Evolutionary conservation across 2,329 filamentous ascomycete genomes (phyloP).

Genomic region (Chrysoporthe deuterocubensis): DNA sequence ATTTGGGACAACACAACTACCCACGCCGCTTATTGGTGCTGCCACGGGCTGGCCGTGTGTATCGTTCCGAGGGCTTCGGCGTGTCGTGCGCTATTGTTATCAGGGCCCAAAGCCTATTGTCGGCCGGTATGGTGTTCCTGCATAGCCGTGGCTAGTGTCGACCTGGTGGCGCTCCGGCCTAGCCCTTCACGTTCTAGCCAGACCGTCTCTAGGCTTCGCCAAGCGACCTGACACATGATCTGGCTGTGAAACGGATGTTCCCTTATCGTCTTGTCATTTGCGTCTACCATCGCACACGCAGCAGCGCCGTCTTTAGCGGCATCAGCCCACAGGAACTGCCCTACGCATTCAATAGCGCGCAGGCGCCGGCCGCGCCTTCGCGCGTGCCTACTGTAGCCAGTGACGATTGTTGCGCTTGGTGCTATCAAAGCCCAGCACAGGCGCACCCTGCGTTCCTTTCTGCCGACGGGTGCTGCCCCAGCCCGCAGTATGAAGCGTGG

Average conservation of each 20-base stretch:
- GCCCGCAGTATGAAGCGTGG: too few species aligned
- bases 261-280: too few species aligned
- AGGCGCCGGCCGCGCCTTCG: too few species aligned
- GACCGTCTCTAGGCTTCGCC: background rate
- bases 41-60: background rate
- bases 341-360: too few species aligned
- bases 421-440: too few species aligned
- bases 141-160: background rate
- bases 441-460: too few species aligned
- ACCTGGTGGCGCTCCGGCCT: constrained; percentile 23
- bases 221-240: background rate
- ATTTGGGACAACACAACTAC: background rate
- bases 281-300: too few species aligned
- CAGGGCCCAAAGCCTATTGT: background rate
- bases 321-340: too few species aligned
- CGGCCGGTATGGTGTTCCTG: background rate
- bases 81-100: background rate
- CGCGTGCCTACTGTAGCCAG: too few species aligned
- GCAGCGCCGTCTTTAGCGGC: too few species aligned
- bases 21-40: background rate
- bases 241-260: background rate
- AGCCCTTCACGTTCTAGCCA: background rate
- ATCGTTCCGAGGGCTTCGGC: background rate
- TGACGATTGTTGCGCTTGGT: too few species aligned
- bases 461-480: too few species aligned